A percentile compares a stretch with the other conserved stretches of the same genome.
These are phyloP conservation scores for Leishmania braziliensis DNA, from an alignment of 208 protist species.

Conservation along the genomic window DNA sequence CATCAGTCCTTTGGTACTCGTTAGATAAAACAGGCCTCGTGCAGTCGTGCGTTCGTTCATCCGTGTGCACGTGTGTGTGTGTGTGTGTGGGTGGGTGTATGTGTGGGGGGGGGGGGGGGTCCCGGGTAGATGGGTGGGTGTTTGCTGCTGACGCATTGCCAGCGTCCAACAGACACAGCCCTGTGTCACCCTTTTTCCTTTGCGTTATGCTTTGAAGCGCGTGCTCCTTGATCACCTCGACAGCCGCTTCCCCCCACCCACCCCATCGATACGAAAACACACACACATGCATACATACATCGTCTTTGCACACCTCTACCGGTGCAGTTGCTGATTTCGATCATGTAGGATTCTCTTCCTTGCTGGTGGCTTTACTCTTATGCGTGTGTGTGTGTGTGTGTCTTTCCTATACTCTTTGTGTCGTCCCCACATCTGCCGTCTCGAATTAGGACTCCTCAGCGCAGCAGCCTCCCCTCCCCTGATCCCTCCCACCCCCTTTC, in stretches of 20 bases:
- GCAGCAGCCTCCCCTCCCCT: neutral
- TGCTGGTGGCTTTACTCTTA: neutral
- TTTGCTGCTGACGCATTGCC: neutral
- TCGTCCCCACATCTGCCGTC: neutral
- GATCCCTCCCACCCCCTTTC: neutral
- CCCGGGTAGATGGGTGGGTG: too few species aligned
- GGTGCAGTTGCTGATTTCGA: neutral
- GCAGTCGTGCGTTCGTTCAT: neutral
- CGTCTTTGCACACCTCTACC: neutral
- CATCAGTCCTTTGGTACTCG: slow-evolving; percentile 27
- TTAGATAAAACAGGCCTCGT: neutral
- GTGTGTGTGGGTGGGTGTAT: neutral
- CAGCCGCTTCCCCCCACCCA: neutral
- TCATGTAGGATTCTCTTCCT: neutral
- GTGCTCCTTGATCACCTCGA: neutral
- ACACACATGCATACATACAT: neutral
- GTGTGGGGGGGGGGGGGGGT: too few species aligned
- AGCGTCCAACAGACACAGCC: neutral
- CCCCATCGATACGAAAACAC: neutral
- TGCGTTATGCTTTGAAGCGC: neutral
- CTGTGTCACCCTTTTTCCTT: neutral
- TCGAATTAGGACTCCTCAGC: neutral
- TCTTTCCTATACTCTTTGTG: neutral
- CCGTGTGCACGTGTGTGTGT: neutral
- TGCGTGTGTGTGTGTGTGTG: neutral